Conservation (phyloP, 2,329 filamentous ascomycete genomes). For the Venturia nashicola region DNA sequence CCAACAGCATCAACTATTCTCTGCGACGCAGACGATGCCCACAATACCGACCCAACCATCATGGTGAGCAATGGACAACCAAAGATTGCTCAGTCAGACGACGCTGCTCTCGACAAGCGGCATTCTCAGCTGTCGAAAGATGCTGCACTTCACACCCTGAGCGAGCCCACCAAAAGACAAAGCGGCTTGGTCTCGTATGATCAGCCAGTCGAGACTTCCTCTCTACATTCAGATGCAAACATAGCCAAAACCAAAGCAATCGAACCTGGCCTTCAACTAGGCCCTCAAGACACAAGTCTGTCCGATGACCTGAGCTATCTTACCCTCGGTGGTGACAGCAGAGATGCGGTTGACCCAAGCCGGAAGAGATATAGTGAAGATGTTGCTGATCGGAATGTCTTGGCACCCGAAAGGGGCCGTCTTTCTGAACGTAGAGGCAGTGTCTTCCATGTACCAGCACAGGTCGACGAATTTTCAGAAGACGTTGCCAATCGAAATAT, state of each 20-base stretch:
- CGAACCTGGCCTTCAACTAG: neutral
- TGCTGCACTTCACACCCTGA: neutral
- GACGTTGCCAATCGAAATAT: neutral
- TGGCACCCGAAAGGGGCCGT: neutral
- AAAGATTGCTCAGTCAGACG: neutral
- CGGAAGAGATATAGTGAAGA: conserved; percentile 41
- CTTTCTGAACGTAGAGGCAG: neutral
- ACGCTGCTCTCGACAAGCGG: neutral
- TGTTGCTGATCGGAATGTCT: conserved; percentile 18
- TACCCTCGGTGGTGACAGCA: conserved; percentile 15
- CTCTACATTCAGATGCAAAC: neutral
- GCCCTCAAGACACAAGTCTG: neutral
- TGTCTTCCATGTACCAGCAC: neutral
- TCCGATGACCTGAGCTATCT: conserved; percentile 12
- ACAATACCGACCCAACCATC: neutral
- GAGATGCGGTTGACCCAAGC: conserved; percentile 5
- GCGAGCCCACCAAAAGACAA: neutral
- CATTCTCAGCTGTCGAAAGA: neutral
- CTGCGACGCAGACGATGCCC: neutral
- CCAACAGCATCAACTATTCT: neutral
- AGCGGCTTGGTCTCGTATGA: neutral
- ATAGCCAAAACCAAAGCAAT: neutral
- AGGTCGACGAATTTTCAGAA: neutral
- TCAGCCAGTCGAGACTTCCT: neutral
- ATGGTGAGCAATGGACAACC: neutral